Evolutionary conservation across 139 green algal genomes (phyloP).

Genomic region (Asterochloris sp.): DNA sequence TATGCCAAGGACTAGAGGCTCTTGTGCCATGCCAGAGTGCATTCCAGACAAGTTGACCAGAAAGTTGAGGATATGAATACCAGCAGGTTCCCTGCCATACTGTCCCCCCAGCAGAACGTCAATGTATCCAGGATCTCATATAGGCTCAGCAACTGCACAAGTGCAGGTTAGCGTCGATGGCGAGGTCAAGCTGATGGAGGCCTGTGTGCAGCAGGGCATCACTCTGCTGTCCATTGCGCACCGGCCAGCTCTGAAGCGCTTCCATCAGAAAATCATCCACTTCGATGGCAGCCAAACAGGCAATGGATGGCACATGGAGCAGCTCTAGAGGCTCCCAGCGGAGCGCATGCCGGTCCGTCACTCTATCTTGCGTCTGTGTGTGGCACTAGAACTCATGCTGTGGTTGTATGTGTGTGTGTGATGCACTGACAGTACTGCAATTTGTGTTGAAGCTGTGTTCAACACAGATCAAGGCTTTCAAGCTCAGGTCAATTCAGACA

Average conservation of each 20-base stretch:
- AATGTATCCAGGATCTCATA: neutral
- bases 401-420: too few relatives aligned
- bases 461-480: too few relatives aligned
- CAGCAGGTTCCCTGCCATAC: neutral
- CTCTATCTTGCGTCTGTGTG: too few relatives aligned
- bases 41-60: neutral
- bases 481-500: too few relatives aligned
- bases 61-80: neutral
- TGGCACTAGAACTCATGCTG: too few relatives aligned
- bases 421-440: too few relatives aligned
- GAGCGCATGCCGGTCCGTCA: too few relatives aligned
- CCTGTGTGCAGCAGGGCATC: conserved; percentile 63
- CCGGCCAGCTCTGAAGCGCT: conserved; percentile 58
- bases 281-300: conserved; percentile 35
- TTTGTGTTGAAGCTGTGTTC: too few relatives aligned
- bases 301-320: conserved; percentile 29
- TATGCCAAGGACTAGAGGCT: too few relatives aligned
- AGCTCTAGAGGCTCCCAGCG: too few relatives aligned
- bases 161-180: conserved; percentile 58
- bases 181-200: conserved; percentile 42
- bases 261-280: conserved; percentile 38
- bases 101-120: neutral
- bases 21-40: too few relatives aligned
- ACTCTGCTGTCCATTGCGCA: conserved; percentile 92
- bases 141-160: neutral